Evolutionary conservation across 2,329 filamentous ascomycete genomes (phyloP).

Genomic region (Botryotinia convoluta): DNA sequence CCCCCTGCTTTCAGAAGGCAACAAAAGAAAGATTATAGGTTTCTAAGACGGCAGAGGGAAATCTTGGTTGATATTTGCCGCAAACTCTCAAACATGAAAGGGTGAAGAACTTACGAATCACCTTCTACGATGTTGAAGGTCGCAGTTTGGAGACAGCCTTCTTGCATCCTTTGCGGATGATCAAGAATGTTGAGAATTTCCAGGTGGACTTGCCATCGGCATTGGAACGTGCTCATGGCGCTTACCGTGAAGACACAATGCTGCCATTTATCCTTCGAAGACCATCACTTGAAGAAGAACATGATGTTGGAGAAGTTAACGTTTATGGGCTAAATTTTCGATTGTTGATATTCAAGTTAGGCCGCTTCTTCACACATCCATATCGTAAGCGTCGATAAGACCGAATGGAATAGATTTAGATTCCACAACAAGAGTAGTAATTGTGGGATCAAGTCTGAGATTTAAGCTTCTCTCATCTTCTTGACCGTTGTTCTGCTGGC

Average conservation of each 20-base stretch:
- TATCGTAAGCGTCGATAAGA: not conserved
- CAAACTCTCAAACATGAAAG: not conserved
- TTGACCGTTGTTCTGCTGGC: not conserved
- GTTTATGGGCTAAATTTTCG: no score
- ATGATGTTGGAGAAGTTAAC: not conserved
- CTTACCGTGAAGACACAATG: not conserved
- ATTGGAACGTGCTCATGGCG: not conserved
- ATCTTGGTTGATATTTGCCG: not conserved
- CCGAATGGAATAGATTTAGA: accelerated
- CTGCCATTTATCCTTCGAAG: not conserved
- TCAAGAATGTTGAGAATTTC: not conserved
- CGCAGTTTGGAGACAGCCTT: not conserved
- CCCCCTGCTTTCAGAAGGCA: not conserved
- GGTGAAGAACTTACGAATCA: not conserved
- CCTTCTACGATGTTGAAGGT: not conserved
- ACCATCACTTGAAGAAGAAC: not conserved
- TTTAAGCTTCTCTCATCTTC: not conserved
- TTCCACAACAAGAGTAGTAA: not conserved
- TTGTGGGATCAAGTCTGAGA: not conserved
- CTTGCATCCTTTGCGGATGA: not conserved
- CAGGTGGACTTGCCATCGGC: not conserved
- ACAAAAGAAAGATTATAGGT: not conserved
- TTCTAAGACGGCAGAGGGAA: not conserved
- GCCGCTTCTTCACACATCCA: not conserved
- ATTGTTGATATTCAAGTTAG: not conserved